Evolutionary conservation across 1,284 basidiomycete genomes (phyloP).

Genomic region (Flammula alnicola): DNA sequence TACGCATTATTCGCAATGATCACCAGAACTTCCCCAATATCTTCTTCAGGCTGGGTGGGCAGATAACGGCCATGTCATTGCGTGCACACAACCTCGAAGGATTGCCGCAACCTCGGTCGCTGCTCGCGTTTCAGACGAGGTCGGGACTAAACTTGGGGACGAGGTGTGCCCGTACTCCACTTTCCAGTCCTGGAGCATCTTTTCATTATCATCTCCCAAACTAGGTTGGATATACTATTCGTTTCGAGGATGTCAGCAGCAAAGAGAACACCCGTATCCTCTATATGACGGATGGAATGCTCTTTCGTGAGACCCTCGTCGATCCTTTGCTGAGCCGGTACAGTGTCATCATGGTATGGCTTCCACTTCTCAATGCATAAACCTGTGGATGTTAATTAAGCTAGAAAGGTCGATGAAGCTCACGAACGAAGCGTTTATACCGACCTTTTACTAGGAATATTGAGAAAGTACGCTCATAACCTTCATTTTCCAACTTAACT

Average conservation of each 20-base stretch:
- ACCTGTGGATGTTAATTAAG: conserved; percentile 11
- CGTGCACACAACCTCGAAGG: conserved; percentile 93
- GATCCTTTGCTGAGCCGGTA: conserved; percentile 90
- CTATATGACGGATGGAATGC: conserved; percentile 98
- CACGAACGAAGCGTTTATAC: conserved; percentile 96
- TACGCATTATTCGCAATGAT: conserved; percentile 15
- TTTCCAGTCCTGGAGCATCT: not conserved
- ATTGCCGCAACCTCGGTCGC: conserved; percentile 97
- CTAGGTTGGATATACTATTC: conserved; percentile 95
- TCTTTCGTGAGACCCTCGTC: conserved; percentile 92
- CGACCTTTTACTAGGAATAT: conserved; percentile 88
- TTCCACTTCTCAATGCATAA: conserved; percentile 4
- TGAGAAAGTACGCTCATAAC: conserved; percentile 77
- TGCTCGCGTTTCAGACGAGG: conserved; percentile 86
- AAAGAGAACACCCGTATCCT: conserved; percentile 87
- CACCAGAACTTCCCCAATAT: conserved; percentile 90
- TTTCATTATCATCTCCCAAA: conserved; percentile 2
- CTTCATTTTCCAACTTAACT: conserved; percentile 26
- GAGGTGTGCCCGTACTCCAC: conserved; percentile 59
- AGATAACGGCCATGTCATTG: conserved; percentile 75
- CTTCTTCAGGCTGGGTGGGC: conserved; percentile 92
- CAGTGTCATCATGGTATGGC: conserved; percentile 89
- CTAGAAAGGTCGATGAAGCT: conserved; percentile 87
- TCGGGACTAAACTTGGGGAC: conserved; percentile 87
- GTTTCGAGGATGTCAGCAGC: conserved; percentile 93